A percentile compares a stretch with the other conserved stretches of the same genome.
Evolutionary conservation across 1,139 yeast species (phyloP).

Genomic region (Pichia sp.): DNA sequence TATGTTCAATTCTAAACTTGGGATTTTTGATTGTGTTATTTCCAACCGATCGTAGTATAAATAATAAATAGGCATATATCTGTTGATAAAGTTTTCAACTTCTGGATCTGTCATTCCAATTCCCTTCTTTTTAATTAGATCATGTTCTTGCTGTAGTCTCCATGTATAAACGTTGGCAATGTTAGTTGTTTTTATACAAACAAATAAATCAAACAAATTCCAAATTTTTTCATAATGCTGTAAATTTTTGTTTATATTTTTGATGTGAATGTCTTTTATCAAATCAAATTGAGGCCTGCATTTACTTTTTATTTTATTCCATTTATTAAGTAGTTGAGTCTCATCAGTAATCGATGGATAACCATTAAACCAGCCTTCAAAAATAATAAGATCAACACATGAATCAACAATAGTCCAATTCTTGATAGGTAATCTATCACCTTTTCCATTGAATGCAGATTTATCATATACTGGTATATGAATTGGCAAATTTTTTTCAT

Average conservation of each 20-base stretch:
- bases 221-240: conserved; percentile 49
- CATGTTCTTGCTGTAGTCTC: conserved; percentile 84
- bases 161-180: conserved; percentile 65
- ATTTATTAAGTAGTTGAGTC: conserved; percentile 21
- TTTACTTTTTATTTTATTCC: conserved; percentile 17
- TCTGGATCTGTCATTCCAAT: conserved; percentile 73
- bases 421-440: conserved; percentile 52
- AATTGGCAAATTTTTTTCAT: conserved; percentile 46
- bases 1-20: conserved; percentile 30
- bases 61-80: conserved; percentile 84
- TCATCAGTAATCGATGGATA: conserved; percentile 42
- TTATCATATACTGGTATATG: conserved; percentile 74
- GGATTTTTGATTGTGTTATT: conserved; percentile 21
- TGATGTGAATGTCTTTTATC: conserved; percentile 25
- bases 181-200: conserved; percentile 56
- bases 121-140: conserved; percentile 48
- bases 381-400: conserved; percentile 56
- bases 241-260: conserved; percentile 46
- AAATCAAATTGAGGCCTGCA: conserved; percentile 25
- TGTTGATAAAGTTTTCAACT: conserved; percentile 61
- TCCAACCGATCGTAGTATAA: conserved; percentile 51
- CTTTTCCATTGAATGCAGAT: conserved; percentile 63
- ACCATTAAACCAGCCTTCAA: conserved; percentile 97
- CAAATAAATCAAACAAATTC: conserved; percentile 51
- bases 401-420: conserved; percentile 33